phyloP scores from a whole-genome alignment of 2,329 filamentous ascomycete species.

The Ascochyta pisi region DNA sequence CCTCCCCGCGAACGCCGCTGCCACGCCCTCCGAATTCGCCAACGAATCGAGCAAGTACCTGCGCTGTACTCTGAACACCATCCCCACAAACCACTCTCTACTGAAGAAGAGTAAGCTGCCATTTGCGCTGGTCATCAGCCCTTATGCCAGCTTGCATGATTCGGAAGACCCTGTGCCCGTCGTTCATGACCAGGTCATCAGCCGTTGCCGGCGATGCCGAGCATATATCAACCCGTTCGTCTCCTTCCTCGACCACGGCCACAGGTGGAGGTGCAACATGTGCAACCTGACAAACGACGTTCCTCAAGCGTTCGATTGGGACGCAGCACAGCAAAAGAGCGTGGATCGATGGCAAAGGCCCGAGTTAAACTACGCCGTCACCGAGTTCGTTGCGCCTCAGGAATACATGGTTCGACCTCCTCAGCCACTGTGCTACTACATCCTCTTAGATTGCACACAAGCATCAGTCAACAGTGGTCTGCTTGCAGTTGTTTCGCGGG shows the following conservation, averaged over 20 bases:
- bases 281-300: conserved; percentile 98
- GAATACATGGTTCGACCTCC: conserved; percentile 99
- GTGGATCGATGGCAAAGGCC: conserved; percentile 87
- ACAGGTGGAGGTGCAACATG: conserved; percentile 99
- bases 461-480: conserved; percentile 83
- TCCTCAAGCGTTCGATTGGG: conserved; percentile 99
- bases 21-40: conserved; percentile 86
- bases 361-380: conserved; percentile 94
- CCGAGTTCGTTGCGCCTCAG: conserved; percentile 96
- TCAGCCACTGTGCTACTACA: conserved; percentile 67
- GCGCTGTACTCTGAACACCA: conserved; percentile 91
- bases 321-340: conserved; percentile 86
- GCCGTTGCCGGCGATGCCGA: conserved; percentile 90
- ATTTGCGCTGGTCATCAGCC: conserved; percentile 94
- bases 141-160: conserved; percentile 91
- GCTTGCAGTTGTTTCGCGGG: conserved; percentile 88
- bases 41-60: conserved; percentile 96
- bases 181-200: conserved; percentile 96
- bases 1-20: conserved; percentile 89
- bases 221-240: conserved; percentile 65
- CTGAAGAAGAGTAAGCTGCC: conserved; percentile 95
- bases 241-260: conserved; percentile 91
- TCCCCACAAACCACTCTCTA: conserved; percentile 89
- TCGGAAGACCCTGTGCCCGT: conserved; percentile 89
- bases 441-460: conserved; percentile 36